Evolutionary conservation across 2,329 filamentous ascomycete species (phyloP).

Genomic region (Stemphylium vesicarium): DNA sequence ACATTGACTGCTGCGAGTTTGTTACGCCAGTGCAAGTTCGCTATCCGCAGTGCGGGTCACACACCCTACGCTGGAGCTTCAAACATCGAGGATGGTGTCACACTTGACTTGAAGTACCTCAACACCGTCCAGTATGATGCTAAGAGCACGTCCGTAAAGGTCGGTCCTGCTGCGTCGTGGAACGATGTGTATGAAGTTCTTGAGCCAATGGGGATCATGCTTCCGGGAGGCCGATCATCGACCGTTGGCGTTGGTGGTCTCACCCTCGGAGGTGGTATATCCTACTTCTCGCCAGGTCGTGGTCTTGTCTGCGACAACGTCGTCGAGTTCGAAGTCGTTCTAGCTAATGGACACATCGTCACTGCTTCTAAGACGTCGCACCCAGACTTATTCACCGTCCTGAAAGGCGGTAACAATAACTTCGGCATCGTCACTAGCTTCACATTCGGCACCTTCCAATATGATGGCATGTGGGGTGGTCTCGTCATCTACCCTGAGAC

Average conservation of each 20-base stretch:
- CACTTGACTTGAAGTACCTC: conserved; percentile 33
- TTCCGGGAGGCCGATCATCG: conserved; percentile 32
- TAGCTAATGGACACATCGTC: conserved; percentile 38
- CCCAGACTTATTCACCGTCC: conserved; percentile 38
- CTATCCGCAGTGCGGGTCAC: conserved; percentile 35
- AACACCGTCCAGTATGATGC: conserved; percentile 25
- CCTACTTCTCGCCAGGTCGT: conserved; percentile 34
- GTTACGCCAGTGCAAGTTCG: conserved; percentile 24
- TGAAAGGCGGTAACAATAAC: conserved; percentile 45
- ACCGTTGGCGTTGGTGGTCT: conserved; percentile 37
- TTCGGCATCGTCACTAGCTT: conserved; percentile 46
- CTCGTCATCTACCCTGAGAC: conserved; percentile 32
- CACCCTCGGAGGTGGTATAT: conserved; percentile 38
- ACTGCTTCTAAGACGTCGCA: conserved; percentile 27
- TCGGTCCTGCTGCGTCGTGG: conserved; percentile 37
- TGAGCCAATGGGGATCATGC: conserved; percentile 28
- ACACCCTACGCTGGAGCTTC: conserved; percentile 32
- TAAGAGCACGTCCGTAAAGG: conserved; percentile 20
- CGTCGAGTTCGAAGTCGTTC: conserved; percentile 42
- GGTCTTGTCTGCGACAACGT: conserved; percentile 43
- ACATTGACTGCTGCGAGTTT: conserved; percentile 11
- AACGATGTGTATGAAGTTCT: conserved; percentile 32
- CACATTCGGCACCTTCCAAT: conserved; percentile 31
- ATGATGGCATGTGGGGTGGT: conserved; percentile 45
- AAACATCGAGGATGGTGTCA: conserved; percentile 38